These are phyloP conservation scores for Arachnopeziza araneosa DNA, from an alignment of 2,329 filamentous ascomycete genomes.

Conservation along the genomic window DNA sequence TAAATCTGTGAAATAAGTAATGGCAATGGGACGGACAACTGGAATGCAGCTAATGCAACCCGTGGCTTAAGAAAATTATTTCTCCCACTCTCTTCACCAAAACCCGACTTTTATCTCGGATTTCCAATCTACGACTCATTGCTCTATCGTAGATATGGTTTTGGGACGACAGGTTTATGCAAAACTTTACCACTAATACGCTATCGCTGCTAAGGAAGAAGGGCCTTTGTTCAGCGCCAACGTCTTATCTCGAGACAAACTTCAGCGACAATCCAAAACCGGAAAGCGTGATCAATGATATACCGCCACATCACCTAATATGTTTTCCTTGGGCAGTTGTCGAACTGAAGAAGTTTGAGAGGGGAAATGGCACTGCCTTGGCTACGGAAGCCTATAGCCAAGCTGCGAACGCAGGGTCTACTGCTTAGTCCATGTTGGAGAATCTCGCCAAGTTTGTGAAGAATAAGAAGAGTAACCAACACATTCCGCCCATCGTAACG, in stretches of 20 bases:
- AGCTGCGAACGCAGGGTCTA: constrained; percentile 1
- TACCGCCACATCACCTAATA: neutral
- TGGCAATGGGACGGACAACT: neutral
- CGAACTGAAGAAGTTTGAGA: neutral
- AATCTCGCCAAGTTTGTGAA: constrained; percentile 6
- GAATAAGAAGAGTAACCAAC: constrained; percentile 2
- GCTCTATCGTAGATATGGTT: neutral
- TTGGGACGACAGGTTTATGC: neutral
- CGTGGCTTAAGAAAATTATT: neutral
- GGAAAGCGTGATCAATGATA: too few relatives aligned
- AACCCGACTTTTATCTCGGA: constrained; percentile 3
- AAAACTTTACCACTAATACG: neutral
- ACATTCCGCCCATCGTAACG: constrained; percentile 8
- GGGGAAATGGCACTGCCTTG: neutral
- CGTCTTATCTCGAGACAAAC: neutral
- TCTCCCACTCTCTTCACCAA: neutral
- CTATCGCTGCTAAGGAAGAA: neutral
- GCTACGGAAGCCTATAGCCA: neutral
- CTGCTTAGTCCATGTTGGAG: constrained; percentile 3
- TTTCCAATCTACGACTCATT: neutral
- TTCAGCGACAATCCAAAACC: too few relatives aligned
- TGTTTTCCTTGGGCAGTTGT: constrained; percentile 7
- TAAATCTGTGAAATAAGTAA: neutral
- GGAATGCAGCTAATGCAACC: neutral
- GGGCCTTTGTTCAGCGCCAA: neutral